Percentiles rank a stretch among this genome's conserved stretches.
Evolutionary conservation across 805 yeast genomes (phyloP).

Genomic region (Yarrowia yakushimensis): DNA sequence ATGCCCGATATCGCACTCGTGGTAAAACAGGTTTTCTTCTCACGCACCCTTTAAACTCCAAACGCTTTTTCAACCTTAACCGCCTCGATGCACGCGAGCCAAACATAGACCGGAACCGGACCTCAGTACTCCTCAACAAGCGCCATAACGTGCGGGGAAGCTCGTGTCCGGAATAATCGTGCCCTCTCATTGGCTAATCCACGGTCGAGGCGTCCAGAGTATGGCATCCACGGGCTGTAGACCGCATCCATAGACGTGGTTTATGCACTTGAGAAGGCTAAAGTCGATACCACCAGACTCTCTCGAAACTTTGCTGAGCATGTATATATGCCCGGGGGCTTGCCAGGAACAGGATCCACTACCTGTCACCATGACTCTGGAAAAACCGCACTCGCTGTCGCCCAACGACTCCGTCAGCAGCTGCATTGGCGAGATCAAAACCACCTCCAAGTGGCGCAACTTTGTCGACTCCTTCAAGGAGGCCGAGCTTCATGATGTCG

Average conservation of each 20-base stretch:
- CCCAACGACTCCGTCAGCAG: constrained; percentile 21
- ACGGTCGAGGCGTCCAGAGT: neutral
- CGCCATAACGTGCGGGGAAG: constrained; percentile 2
- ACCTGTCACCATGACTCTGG: neutral
- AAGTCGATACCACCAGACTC: neutral
- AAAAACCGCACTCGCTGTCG: constrained; percentile 11
- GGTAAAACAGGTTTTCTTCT: neutral
- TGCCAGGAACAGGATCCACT: neutral
- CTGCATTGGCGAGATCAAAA: constrained; percentile 15
- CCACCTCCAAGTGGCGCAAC: constrained; percentile 28
- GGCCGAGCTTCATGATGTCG: constrained; percentile 41
- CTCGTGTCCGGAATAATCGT: neutral
- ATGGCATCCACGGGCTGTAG: neutral
- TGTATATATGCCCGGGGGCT: constrained; percentile 3
- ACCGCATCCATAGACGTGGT: neutral
- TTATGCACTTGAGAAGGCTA: neutral
- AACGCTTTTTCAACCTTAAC: constrained; percentile 3
- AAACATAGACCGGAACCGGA: neutral
- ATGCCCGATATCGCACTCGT: too few species aligned
- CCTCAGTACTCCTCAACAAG: constrained; percentile 1
- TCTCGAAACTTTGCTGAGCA: constrained; percentile 11
- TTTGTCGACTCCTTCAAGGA: constrained; percentile 43
- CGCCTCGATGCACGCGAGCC: constrained; percentile 21
- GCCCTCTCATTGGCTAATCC: neutral
- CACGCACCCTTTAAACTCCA: neutral